phyloP scores from a whole-genome alignment of 148 eudicot genomes.

The Chenopodium quinoa region DNA sequence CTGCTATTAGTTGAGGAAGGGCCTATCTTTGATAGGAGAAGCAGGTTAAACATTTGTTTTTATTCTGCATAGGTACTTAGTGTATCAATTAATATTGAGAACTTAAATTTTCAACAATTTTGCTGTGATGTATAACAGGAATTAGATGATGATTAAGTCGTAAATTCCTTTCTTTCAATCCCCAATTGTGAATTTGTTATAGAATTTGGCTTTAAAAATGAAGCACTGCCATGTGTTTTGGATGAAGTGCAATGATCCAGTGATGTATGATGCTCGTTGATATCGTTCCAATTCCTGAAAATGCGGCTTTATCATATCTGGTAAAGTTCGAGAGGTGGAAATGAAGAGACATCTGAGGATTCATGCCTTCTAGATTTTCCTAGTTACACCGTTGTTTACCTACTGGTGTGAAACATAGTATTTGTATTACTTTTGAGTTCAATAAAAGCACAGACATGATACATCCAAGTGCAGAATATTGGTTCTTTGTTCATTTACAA shows the following conservation, averaged over 20 bases:
- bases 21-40: no score
- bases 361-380: conserved; percentile 1
- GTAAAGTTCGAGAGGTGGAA: conserved; percentile 32
- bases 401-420: background rate
- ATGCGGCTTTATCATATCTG: conserved; percentile 20
- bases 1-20: no score
- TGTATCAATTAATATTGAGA: background rate
- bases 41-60: background rate
- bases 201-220: background rate
- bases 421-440: background rate
- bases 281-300: conserved; percentile 44
- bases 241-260: conserved; percentile 22
- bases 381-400: background rate
- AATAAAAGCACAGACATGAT: background rate
- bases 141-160: background rate
- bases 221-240: background rate
- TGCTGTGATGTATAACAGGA: background rate
- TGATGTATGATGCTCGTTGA: conserved; percentile 27
- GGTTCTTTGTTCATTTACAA: background rate
- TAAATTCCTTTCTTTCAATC: background rate
- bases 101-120: background rate
- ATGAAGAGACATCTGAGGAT: conserved; percentile 44
- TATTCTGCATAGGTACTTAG: background rate
- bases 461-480: background rate
- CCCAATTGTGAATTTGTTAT: background rate